Evolutionary conservation across 768 basidiomycete species (phyloP).

Genomic region (Crucibulum laeve): DNA sequence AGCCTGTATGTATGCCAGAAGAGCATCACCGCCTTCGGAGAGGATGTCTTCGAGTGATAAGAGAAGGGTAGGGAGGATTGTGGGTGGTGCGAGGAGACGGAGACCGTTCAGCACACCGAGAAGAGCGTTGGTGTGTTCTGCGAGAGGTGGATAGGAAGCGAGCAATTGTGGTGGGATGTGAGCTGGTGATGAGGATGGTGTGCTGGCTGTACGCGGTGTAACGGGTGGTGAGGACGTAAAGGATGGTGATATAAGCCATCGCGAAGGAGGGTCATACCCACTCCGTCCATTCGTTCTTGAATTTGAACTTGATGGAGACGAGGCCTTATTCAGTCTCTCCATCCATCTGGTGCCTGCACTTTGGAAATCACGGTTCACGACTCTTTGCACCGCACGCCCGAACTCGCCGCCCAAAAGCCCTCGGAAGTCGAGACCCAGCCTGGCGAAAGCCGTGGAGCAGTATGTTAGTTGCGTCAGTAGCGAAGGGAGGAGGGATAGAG

Average conservation of each 20-base stretch:
- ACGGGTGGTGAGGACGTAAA: conserved; percentile 22
- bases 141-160: conserved; percentile 72
- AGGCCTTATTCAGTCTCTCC: conserved; percentile 20
- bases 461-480: conserved; percentile 92
- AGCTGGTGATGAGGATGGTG: conserved; percentile 21
- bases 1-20: conserved; percentile 42
- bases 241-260: conserved; percentile 44
- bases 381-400: conserved; percentile 53
- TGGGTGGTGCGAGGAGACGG: conserved; percentile 72
- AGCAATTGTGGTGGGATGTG: conserved; percentile 72
- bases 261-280: conserved; percentile 31
- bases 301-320: conserved; percentile 1
- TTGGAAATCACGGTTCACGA: conserved; percentile 50
- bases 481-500: conserved; percentile 67
- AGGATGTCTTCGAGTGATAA: conserved; percentile 49
- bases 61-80: conserved; percentile 46
- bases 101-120: conserved; percentile 75
- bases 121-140: conserved; percentile 66
- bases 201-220: conserved; percentile 18
- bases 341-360: conserved; percentile 35
- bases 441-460: conserved; percentile 85
- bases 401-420: conserved; percentile 63
- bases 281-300: conserved; percentile 5
- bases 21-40: conserved; percentile 33
- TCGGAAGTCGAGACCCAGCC: conserved; percentile 91